Base-by-base conservation (phyloP, 306 rosid genomes). In the Gastrolobium villosum region DNA sequence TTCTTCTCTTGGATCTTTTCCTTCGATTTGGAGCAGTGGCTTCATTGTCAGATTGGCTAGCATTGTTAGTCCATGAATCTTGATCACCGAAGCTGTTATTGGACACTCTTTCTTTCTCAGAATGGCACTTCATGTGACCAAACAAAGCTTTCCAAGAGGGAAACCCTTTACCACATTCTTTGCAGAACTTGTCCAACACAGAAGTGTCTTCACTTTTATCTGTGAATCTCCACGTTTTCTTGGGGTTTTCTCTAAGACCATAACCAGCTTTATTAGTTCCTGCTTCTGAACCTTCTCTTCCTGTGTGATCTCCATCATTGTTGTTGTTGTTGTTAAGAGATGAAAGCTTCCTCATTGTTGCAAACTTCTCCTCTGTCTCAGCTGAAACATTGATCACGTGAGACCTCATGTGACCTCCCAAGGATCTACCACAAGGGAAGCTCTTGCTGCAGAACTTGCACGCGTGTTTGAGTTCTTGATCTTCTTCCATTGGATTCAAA, bases 381-480 rank as follows among this genome's bases (percentile, higher is more conserved):
- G 54, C 41, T 34, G 77, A 71, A 60, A 59, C 53, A 75, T 61
- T 79, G 74, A 45, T 85, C 76, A 83, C 54, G 71, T 90, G 92
- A 72, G 91, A 90, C 89, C 89, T 90, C 89, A 90, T 83, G 75
- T 90, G 95, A 10, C 92, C 92, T n/a, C 95, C 95, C 78, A 90
- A 75, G 7, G 95, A 88, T 90, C 91, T 86, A 0, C 91, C 95
- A 65, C 87, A 86, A 32, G 86, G 84, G 54, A 90, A 90, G 13
- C 79, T 83, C 87, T 79, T 90, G 74, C 74, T 50, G 78, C 95
- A 90, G 79, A 83, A 81, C 82, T 86, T 90, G 78, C 94, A 90
- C 7, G 67, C 76, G 41, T 88, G 83, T 81, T 83, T 83, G 14
- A 77, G 65, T 41, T 62, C 78, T 71, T 48, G 74, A 68, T 70